A percentile compares a stretch with the other conserved stretches of the same genome.
These are phyloP conservation scores for Blepharisma stoltei DNA, from an alignment of 73 alveolate species.

Conservation along the genomic window DNA sequence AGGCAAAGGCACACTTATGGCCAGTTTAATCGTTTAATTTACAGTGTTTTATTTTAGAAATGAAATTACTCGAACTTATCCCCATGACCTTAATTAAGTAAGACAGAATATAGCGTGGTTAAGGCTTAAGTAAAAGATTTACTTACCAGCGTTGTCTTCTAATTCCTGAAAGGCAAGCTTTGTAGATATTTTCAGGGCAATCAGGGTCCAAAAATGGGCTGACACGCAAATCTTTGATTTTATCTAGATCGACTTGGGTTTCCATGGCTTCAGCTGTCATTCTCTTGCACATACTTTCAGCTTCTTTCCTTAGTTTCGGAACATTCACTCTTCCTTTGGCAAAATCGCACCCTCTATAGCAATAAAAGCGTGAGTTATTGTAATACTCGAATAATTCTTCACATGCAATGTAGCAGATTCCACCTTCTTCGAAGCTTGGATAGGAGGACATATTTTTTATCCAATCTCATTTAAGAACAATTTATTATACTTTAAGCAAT, in stretches of 20 bases:
- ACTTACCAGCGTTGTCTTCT: constrained; percentile 81
- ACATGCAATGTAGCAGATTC: constrained; percentile 72
- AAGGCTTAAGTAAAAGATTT: too few species aligned
- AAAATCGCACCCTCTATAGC: constrained; percentile 88
- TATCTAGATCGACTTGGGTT: constrained; percentile 55
- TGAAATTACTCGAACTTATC: too few species aligned
- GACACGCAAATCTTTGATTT: constrained; percentile 79
- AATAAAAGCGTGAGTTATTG: constrained; percentile 55
- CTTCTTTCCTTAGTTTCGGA: constrained; percentile 64
- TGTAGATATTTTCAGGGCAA: constrained; percentile 67
- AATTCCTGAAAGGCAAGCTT: constrained; percentile 88
- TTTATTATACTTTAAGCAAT: too few species aligned
- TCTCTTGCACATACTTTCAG: constrained; percentile 87
- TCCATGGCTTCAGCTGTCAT: constrained; percentile 60
- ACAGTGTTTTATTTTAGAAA: too few species aligned
- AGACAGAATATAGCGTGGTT: too few species aligned
- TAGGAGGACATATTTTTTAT: constrained; percentile 27
- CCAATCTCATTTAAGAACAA: too few species aligned
- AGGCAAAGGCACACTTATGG: too few species aligned
- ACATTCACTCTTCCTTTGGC: constrained; percentile 77
- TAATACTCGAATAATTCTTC: constrained; percentile 67
- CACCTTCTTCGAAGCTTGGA: constrained; percentile 54
- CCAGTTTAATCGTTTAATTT: too few species aligned
- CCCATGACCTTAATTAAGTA: too few species aligned
- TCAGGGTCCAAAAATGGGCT: constrained; percentile 75